Evolutionary conservation across 1,139 yeast species (phyloP).

Genomic region (Geotrichum cucujoidarum): DNA sequence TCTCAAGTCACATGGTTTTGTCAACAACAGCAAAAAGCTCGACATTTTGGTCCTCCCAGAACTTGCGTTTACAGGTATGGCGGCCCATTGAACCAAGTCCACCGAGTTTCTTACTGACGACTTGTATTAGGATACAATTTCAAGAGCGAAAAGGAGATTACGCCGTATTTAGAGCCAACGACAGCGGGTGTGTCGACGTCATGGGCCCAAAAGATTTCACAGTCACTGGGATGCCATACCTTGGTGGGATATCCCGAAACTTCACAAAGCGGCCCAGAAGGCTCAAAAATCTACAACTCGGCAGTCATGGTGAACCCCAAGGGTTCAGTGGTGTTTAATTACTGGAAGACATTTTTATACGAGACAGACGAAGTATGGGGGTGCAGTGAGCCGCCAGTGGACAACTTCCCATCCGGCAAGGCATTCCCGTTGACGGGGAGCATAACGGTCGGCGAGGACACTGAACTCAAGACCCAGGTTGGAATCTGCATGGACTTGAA

Average conservation of each 20-base stretch:
- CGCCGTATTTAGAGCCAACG: conserved; percentile 53
- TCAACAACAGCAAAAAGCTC: conserved; percentile 29
- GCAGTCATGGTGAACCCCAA: conserved; percentile 58
- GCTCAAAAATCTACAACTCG: conserved; percentile 54
- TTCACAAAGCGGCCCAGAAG: conserved; percentile 1
- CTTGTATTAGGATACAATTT: conserved; percentile 68
- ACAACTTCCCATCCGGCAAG: conserved; percentile 5
- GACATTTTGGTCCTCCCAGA: conserved; percentile 74
- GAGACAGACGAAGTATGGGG: conserved; percentile 83
- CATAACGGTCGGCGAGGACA: background rate
- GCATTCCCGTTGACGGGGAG: conserved; percentile 15
- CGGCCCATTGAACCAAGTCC: background rate
- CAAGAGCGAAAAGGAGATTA: conserved; percentile 46
- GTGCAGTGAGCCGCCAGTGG: conserved; percentile 57
- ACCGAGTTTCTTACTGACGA: no score
- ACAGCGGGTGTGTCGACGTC: conserved; percentile 45
- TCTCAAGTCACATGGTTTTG: conserved; percentile 27
- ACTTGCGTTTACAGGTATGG: conserved; percentile 60
- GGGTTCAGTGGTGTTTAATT: conserved; percentile 60
- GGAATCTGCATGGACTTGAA: conserved; percentile 97
- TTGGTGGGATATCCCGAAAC: conserved; percentile 80
- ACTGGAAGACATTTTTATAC: conserved; percentile 73
- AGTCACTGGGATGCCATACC: conserved; percentile 55
- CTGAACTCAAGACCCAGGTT: conserved; percentile 38
- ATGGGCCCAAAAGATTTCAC: conserved; percentile 56